A percentile compares a stretch with the other conserved stretches of the same genome.
Evolutionary conservation across 2,329 filamentous ascomycete genomes (phyloP).

Genomic region (Exserohilum turcica): DNA sequence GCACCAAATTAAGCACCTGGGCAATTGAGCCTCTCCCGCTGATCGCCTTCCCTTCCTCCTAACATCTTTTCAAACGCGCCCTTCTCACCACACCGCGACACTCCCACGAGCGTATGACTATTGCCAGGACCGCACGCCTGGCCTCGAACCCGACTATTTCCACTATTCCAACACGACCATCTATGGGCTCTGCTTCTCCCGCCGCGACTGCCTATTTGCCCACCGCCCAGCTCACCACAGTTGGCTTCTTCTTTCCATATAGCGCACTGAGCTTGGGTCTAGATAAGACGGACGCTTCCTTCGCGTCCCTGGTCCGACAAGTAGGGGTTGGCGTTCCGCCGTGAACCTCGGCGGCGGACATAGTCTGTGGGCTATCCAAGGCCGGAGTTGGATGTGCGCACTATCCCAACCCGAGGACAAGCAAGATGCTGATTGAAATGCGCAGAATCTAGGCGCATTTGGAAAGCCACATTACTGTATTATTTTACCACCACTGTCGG

Average conservation of each 20-base stretch:
- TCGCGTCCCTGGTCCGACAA: slow-evolving; percentile 54
- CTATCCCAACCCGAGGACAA: slow-evolving; percentile 11
- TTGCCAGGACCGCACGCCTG: slow-evolving; percentile 40
- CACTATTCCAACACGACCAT: slow-evolving; percentile 41
- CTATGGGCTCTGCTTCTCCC: slow-evolving; percentile 53
- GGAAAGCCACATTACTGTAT: slow-evolving; percentile 15
- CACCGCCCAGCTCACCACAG: slow-evolving; percentile 41
- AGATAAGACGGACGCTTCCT: slow-evolving; percentile 53
- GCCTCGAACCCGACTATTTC: slow-evolving; percentile 28
- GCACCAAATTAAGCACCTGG: slow-evolving; percentile 28
- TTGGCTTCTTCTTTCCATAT: slow-evolving; percentile 43
- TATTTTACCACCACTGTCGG: slow-evolving; percentile 14
- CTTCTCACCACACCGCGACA: slow-evolving; percentile 17
- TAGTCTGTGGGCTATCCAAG: slow-evolving; percentile 45
- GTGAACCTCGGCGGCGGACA: slow-evolving; percentile 56
- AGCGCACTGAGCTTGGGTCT: slow-evolving; percentile 44
- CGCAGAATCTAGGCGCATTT: slow-evolving; percentile 24
- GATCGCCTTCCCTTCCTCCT: slow-evolving; percentile 23
- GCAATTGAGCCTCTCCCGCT: slow-evolving; percentile 26
- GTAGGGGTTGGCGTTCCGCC: slow-evolving; percentile 57
- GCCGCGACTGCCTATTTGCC: slow-evolving; percentile 38
- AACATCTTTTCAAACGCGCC: slow-evolving; percentile 24
- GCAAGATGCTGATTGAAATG: slow-evolving; percentile 32
- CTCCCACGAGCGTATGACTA: slow-evolving; percentile 14
- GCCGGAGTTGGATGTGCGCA: slow-evolving; percentile 35